These are phyloP conservation scores for Fusarium armeniacum DNA, from an alignment of 2,329 filamentous ascomycete genomes.

Conservation along the genomic window DNA sequence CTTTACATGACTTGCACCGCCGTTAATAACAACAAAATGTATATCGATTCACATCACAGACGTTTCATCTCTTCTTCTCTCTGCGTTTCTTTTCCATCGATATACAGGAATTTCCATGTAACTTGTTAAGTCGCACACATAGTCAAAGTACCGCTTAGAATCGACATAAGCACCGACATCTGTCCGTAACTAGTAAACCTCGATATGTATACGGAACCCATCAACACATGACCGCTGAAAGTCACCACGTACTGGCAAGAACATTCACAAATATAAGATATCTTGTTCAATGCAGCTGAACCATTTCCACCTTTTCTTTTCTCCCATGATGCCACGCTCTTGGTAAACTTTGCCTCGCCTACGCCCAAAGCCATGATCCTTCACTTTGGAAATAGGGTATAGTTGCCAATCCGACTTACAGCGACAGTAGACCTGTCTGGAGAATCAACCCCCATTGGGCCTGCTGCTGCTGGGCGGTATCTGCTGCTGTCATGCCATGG, in stretches of 20 bases:
- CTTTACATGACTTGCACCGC: no score
- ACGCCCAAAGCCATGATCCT: neutral
- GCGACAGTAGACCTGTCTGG: constrained; percentile 49
- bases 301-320: neutral
- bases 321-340: neutral
- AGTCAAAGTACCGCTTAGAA: no score
- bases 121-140: no score
- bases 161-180: neutral
- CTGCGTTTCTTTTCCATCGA: neutral
- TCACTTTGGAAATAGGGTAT: neutral
- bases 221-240: neutral
- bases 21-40: no score
- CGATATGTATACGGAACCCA: neutral
- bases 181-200: neutral
- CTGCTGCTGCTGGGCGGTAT: constrained; percentile 54
- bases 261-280: neutral
- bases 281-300: neutral
- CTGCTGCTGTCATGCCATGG: constrained; percentile 58
- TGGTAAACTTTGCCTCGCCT: neutral
- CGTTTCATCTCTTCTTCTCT: neutral
- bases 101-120: no score
- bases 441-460: constrained; percentile 47
- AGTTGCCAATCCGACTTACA: constrained; percentile 1
- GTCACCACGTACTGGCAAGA: neutral
- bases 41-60: neutral